phyloP scores from a whole-genome alignment of 2,329 filamentous ascomycete genomes.

The Monosporascus sp. region DNA sequence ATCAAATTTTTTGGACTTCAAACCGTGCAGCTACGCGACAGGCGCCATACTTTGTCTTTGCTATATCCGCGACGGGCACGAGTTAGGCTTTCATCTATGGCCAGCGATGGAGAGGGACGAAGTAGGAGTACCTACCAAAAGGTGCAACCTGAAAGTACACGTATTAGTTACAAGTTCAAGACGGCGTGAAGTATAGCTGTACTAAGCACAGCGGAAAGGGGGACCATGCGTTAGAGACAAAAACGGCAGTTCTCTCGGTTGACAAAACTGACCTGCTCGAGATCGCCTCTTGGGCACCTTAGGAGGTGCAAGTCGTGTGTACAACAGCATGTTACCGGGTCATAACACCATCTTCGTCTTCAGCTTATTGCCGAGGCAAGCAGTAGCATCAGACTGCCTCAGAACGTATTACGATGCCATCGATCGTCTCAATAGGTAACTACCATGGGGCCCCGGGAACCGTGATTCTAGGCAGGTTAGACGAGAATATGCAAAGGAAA shows the following conservation, averaged over 20 bases:
- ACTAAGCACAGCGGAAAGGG: neutral
- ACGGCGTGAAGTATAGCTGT: conserved; percentile 1
- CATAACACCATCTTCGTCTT: conserved; percentile 11
- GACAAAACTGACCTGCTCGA: conserved; percentile 46
- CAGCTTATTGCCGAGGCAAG: neutral
- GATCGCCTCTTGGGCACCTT: conserved; percentile 56
- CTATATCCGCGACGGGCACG: conserved; percentile 27
- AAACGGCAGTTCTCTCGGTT: neutral
- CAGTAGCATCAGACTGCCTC: neutral
- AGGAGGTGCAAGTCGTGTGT: conserved; percentile 51
- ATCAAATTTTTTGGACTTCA: neutral
- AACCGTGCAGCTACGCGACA: conserved; percentile 1
- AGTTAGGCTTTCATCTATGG: conserved; percentile 9
- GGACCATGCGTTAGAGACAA: neutral
- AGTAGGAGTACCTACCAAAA: conserved; percentile 40
- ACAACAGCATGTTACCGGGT: conserved; percentile 46
- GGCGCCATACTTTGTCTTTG: conserved; percentile 47
- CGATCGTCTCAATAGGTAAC: neutral
- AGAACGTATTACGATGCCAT: neutral
- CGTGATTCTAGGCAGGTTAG: neutral
- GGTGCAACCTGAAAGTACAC: conserved; percentile 39
- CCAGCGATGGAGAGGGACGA: neutral
- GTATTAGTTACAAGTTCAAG: conserved; percentile 16
- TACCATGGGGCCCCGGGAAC: neutral
- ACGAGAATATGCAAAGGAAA: neutral